Conservation (phyloP, 2,329 filamentous ascomycete genomes). For the Onygenales sp. region DNA sequence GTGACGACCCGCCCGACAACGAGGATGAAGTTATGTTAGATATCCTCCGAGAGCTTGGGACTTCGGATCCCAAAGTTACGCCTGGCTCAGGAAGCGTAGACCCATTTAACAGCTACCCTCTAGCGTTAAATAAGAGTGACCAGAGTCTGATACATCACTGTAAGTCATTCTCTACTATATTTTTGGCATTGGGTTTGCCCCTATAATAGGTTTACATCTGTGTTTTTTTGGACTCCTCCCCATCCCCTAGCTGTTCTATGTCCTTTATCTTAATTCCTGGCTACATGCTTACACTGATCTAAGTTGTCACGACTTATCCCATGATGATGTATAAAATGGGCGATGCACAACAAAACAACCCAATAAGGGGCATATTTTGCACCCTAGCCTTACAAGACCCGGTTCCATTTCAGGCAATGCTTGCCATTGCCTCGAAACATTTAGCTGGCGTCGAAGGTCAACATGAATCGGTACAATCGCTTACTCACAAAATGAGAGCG, state of each 20-base stretch:
- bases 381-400: conserved; percentile 20
- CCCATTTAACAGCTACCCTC: conserved; percentile 21
- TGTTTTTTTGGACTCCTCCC: neutral
- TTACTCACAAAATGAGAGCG: conserved; percentile 25
- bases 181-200: neutral
- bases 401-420: conserved; percentile 25
- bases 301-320: conserved; percentile 24
- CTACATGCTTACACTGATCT: conserved; percentile 12
- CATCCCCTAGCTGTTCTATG: too few relatives aligned
- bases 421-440: conserved; percentile 25
- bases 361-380: conserved; percentile 23
- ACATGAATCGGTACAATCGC: conserved; percentile 21
- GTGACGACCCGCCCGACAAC: neutral
- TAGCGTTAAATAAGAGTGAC: conserved; percentile 17
- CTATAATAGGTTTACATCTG: neutral
- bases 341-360: conserved; percentile 18
- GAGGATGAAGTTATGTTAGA: neutral
- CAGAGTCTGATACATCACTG: conserved; percentile 24
- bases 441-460: conserved; percentile 22
- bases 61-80: conserved; percentile 9
- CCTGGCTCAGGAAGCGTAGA: conserved; percentile 14
- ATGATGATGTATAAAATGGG: conserved; percentile 27
- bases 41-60: neutral
- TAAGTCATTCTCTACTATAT: conserved; percentile 11
- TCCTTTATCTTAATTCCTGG: neutral